Evolutionary conservation across 371 early-diverging fungal species (phyloP).

Genomic region (Capniomyces stellatus): DNA sequence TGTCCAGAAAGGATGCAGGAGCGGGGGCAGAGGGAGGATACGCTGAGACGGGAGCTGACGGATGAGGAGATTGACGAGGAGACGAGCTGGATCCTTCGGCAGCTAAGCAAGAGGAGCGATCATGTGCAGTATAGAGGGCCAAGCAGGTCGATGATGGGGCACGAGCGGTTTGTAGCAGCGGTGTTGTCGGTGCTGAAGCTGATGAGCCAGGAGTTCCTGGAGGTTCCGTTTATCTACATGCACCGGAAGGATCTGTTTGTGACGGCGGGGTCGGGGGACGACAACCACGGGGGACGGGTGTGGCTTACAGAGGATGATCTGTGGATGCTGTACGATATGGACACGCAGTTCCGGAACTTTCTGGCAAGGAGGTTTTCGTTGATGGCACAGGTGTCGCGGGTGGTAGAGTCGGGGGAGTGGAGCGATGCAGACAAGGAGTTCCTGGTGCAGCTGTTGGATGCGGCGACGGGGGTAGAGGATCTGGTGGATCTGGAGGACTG

Average conservation of each 20-base stretch:
- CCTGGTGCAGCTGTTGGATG: constrained; percentile 1
- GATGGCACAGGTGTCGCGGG: constrained; percentile 2
- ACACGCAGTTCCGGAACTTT: constrained; percentile 55
- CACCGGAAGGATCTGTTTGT: constrained; percentile 59
- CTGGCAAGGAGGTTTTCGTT: constrained; percentile 22
- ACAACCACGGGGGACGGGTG: constrained; percentile 3
- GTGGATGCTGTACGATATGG: constrained; percentile 78
- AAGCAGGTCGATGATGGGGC: not conserved
- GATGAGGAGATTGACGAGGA: constrained; percentile 36
- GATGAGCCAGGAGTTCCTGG: constrained; percentile 51
- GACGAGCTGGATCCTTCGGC: constrained; percentile 33
- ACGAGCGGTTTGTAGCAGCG: constrained; percentile 19
- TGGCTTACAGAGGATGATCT: constrained; percentile 50
- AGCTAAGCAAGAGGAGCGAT: constrained; percentile 25
- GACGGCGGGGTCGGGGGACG: constrained; percentile 25
- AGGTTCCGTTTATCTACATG: constrained; percentile 78
- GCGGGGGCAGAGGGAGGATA: constrained; percentile 29
- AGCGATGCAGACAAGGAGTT: not conserved
- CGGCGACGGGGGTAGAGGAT: constrained; percentile 5
- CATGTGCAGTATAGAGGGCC: constrained; percentile 2
- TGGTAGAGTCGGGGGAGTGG: constrained; percentile 1
- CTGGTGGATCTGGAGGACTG: constrained; percentile 5
- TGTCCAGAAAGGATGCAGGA: constrained; percentile 86
- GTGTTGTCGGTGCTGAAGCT: constrained; percentile 41
- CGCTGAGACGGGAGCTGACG: constrained; percentile 13